A percentile compares a stretch with the other conserved stretches of the same genome.
Evolutionary conservation across 306 rosid genomes (phyloP).

Genomic region (Crataegus laevigata): DNA sequence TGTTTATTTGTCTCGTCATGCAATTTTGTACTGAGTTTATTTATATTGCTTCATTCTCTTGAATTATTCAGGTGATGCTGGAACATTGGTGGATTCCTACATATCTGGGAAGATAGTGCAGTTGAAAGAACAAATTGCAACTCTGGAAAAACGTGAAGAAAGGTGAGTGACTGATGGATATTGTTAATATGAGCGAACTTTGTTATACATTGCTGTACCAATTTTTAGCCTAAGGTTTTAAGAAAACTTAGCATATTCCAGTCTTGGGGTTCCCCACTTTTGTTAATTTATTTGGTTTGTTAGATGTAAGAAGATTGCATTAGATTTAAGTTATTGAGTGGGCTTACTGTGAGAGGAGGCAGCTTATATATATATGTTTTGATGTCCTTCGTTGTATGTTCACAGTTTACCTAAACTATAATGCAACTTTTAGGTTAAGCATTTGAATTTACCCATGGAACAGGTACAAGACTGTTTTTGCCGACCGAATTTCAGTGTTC

Average conservation of each 20-base stretch:
- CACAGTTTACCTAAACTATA: background rate
- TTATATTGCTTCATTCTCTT: background rate
- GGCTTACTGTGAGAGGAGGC: background rate
- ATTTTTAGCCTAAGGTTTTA: background rate
- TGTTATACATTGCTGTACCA: background rate
- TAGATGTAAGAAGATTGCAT: background rate
- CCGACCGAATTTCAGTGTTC: slow-evolving; percentile 91
- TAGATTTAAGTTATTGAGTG: background rate
- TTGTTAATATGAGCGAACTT: background rate
- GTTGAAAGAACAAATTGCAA: slow-evolving; percentile 88
- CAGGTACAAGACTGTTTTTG: slow-evolving; percentile 97
- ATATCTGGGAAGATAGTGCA: slow-evolving; percentile 75
- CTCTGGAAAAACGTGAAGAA: slow-evolving; percentile 94
- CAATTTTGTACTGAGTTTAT: background rate
- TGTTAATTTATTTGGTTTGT: background rate
- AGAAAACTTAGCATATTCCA: background rate
- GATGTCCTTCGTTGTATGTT: background rate
- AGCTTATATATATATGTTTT: background rate
- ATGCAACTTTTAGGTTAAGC: background rate
- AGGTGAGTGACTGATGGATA: slow-evolving; percentile 37
- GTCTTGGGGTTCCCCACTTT: background rate
- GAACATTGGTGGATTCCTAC: slow-evolving; percentile 72
- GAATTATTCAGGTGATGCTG: slow-evolving; percentile 64
- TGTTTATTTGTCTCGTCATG: background rate
- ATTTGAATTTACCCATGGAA: slow-evolving; percentile 24